phyloP scores from a whole-genome alignment of 495 filamentous ascomycete genomes.

The Aspergillus steynii region DNA sequence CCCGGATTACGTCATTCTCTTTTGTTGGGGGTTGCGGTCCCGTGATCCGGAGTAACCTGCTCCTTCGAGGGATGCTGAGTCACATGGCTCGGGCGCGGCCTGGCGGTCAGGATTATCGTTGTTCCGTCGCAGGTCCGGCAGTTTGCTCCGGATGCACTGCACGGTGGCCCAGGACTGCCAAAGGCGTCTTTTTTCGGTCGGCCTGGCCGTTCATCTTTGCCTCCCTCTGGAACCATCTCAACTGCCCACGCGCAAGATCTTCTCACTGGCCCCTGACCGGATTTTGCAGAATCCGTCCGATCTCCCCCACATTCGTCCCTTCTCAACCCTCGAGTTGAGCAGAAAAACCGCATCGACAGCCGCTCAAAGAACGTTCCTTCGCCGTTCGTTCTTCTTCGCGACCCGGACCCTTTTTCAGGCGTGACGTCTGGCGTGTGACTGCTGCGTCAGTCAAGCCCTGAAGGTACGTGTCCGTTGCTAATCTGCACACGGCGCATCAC shows the following conservation, averaged over 20 bases:
- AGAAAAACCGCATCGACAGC: background rate
- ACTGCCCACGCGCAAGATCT: no score
- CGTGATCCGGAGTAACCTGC: background rate
- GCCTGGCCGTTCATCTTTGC: background rate
- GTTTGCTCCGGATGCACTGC: background rate
- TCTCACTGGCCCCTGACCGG: background rate
- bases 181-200: conserved; percentile 11
- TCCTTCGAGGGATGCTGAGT: background rate
- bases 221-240: background rate
- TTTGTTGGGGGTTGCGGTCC: background rate
- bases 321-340: background rate
- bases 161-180: conserved; percentile 6
- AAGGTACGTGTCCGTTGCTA: conserved; percentile 60
- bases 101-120: no score
- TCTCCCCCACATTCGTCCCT: background rate
- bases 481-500: conserved; percentile 34
- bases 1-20: background rate
- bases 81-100: no score
- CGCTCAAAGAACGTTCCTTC: background rate
- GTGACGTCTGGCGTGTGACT: conserved; percentile 42
- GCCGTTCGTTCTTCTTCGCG: background rate
- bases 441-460: conserved; percentile 46
- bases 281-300: background rate
- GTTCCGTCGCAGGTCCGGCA: no score
- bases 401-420: conserved; percentile 36